These are phyloP conservation scores for Helichrysum umbraculigerum DNA, from an alignment of 129 eudicot species.

Conservation along the genomic window DNA sequence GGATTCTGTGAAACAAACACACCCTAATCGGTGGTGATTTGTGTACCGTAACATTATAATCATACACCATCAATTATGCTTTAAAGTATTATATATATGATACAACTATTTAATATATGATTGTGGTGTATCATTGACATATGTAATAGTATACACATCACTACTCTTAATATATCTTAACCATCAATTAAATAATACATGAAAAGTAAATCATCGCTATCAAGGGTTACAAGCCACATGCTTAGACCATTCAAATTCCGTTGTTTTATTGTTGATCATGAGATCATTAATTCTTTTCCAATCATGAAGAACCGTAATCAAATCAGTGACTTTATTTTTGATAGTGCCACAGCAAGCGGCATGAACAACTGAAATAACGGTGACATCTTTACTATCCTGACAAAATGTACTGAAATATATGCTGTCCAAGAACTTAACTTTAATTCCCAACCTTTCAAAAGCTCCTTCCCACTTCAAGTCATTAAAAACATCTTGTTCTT, in stretches of 20 bases:
- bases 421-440: slow-evolving; percentile 47
- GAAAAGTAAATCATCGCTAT: too few relatives aligned
- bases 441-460: slow-evolving; percentile 32
- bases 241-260: slow-evolving; percentile 22
- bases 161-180: too few relatives aligned
- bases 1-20: too few relatives aligned
- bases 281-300: slow-evolving; percentile 37
- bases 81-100: too few relatives aligned
- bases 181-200: too few relatives aligned
- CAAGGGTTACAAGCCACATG: slow-evolving; percentile 19
- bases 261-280: slow-evolving; percentile 18
- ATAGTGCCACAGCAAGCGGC: slow-evolving; percentile 62
- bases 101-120: too few relatives aligned
- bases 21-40: too few relatives aligned
- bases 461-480: slow-evolving; percentile 31
- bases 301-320: slow-evolving; percentile 39
- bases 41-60: too few relatives aligned
- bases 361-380: slow-evolving; percentile 29
- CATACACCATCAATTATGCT: too few relatives aligned
- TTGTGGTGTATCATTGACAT: too few relatives aligned
- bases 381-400: slow-evolving; percentile 26
- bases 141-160: too few relatives aligned
- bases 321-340: slow-evolving; percentile 43
- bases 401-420: slow-evolving; percentile 57
- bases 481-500: slow-evolving; percentile 68